Evolutionary conservation across 805 yeast genomes (phyloP).

Genomic region (Lipomyces kockii): DNA sequence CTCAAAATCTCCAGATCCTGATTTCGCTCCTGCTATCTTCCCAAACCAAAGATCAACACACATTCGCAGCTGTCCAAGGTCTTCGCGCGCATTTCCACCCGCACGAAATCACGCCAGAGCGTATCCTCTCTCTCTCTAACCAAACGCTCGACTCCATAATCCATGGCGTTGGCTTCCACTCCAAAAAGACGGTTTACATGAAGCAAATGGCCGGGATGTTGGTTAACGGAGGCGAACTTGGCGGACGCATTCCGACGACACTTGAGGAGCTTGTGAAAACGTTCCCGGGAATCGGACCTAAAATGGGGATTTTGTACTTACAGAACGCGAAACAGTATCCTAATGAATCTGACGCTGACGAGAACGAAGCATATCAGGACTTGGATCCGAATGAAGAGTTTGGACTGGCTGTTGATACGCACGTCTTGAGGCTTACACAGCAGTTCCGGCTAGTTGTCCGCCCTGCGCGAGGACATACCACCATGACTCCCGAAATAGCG

Average conservation of each 20-base stretch:
- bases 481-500: constrained; percentile 75
- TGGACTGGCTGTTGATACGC: constrained; percentile 96
- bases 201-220: constrained; percentile 64
- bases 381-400: constrained; percentile 31
- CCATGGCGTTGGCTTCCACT: constrained; percentile 85
- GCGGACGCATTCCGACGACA: constrained; percentile 74
- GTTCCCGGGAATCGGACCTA: constrained; percentile 94
- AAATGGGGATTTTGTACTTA: constrained; percentile 83
- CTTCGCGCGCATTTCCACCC: constrained; percentile 55
- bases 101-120: constrained; percentile 49
- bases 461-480: constrained; percentile 19
- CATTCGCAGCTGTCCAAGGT: constrained; percentile 68
- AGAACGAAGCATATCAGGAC: not conserved
- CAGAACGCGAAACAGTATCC: constrained; percentile 59
- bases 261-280: constrained; percentile 61
- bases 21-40: constrained; percentile 85
- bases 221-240: constrained; percentile 40
- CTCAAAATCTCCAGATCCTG: constrained; percentile 71
- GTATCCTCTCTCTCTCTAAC: constrained; percentile 45
- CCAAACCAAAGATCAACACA: constrained; percentile 89
- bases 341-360: not conserved
- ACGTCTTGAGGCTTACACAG: constrained; percentile 62
- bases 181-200: constrained; percentile 73
- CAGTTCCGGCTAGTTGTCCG: constrained; percentile 31
- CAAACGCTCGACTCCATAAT: constrained; percentile 58